Conservation (phyloP, 139 green algal genomes). For the Asterochloris sp. region DNA sequence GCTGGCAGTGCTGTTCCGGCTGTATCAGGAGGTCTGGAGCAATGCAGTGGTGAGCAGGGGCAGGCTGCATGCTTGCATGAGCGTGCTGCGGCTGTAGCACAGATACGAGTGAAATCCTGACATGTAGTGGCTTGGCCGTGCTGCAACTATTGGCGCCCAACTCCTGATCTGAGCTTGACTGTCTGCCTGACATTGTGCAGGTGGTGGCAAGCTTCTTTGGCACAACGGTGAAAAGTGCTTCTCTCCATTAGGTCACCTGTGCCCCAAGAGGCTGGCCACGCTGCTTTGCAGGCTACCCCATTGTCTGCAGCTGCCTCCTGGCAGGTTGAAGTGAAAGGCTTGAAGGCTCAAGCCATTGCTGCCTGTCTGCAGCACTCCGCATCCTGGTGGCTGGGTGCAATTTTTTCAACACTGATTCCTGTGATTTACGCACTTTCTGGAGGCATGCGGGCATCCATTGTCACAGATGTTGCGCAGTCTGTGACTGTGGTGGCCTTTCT, state of each 20-base stretch:
- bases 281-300: too few relatives aligned
- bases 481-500: constrained; percentile 15
- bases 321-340: neutral
- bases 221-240: neutral
- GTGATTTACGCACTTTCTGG: constrained; percentile 26
- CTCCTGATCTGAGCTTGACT: neutral
- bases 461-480: constrained; percentile 23
- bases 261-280: too few relatives aligned
- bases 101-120: too few relatives aligned
- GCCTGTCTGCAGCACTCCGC: constrained; percentile 11
- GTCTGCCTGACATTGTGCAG: neutral
- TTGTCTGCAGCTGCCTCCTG: too few relatives aligned
- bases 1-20: constrained; percentile 22
- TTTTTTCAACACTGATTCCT: constrained; percentile 15
- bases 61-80: too few relatives aligned
- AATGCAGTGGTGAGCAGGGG: constrained; percentile 18
- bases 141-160: too few relatives aligned
- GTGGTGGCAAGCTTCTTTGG: constrained; percentile 6
- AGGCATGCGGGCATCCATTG: constrained; percentile 25
- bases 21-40: constrained; percentile 31
- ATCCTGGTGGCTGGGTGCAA: constrained; percentile 22
- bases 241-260: neutral
- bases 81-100: too few relatives aligned
- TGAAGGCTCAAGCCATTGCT: neutral
- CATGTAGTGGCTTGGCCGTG: too few relatives aligned